phyloP scores from a whole-genome alignment of 1,139 yeast genomes.

The Taphrina populina region DNA sequence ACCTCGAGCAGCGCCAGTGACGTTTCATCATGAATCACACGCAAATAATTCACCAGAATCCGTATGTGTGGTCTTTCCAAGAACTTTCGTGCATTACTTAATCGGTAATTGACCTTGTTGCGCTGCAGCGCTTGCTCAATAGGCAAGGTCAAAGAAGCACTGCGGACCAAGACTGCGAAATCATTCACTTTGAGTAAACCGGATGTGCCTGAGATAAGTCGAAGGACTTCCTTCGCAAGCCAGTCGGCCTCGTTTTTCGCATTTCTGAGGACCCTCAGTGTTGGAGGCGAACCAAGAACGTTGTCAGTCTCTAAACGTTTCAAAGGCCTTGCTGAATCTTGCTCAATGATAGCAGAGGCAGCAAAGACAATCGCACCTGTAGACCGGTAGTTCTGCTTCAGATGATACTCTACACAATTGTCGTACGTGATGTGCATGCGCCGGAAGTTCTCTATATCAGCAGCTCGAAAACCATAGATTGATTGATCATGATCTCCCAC shows the following conservation, averaged over 20 bases:
- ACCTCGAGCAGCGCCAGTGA: constrained; percentile 59
- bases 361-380: constrained; percentile 62
- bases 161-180: constrained; percentile 68
- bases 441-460: constrained; percentile 65
- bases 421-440: constrained; percentile 57
- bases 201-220: constrained; percentile 41
- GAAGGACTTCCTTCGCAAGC: constrained; percentile 56
- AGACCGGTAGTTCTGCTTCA: constrained; percentile 78
- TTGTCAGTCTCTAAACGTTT: constrained; percentile 38
- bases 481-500: constrained; percentile 98
- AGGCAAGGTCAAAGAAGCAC: constrained; percentile 57
- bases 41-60: constrained; percentile 61
- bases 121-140: constrained; percentile 63
- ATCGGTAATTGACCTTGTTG: constrained; percentile 59
- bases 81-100: constrained; percentile 71
- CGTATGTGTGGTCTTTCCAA: constrained; percentile 76
- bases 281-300: constrained; percentile 51
- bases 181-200: constrained; percentile 53
- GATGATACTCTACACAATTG: constrained; percentile 47
- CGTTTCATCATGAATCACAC: constrained; percentile 61
- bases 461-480: constrained; percentile 84
- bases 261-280: constrained; percentile 49
- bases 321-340: constrained; percentile 48
- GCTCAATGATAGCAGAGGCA: constrained; percentile 67
- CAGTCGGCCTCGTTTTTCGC: constrained; percentile 58